Evolutionary conservation across 208 protist species (phyloP), one percentile per base, ranked within the genome.

Genomic region (Leishmania major): DNA sequence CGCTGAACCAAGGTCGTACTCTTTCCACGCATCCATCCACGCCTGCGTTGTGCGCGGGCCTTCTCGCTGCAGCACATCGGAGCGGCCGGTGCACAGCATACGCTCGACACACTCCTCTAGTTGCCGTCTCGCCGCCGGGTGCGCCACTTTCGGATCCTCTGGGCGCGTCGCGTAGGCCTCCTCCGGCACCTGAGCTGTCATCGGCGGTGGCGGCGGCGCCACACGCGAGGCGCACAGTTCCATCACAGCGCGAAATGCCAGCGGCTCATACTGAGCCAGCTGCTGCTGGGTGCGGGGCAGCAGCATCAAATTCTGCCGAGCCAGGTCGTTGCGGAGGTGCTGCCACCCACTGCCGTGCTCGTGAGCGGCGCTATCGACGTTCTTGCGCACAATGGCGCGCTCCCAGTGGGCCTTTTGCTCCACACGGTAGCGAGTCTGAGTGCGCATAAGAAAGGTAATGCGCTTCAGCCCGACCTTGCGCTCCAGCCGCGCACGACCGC

Each of bases 361-460:
- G 55, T 89, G 90, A 31, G 94, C 94, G 17, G 94, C 94, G 78
- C 91, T 95, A 83, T 97, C 93, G 2, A 97, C 87, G 80, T 96
- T 96, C 81, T 96, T 96, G 60, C 94, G 89, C 78, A 95, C 92
- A 80, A 97, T 91, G 15, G 94, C 89, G 37, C 93, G 91, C 74
- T 94, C 86, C 92, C 93, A 97, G 87, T 91, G 90, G 10, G 91
- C 82, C 80, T 94, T 88, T 84, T 94, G 88, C 85, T 97, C 94
- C 13, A 97, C 93, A 64, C 94, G 94, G 81, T 97, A 97, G 37
- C 92, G 91, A 5, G 94, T 97, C 62, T 96, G 93, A 15, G 94
- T 96, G 78, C 94, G 94, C 93, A 97, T 93, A 43, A 97, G 83
- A 67, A 97, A 97, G 77, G 93, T 93, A 17, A 96, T 85, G 15